Conservation (phyloP, 1,139 yeast genomes). For the Geotrichum citri-aurantii region DNA sequence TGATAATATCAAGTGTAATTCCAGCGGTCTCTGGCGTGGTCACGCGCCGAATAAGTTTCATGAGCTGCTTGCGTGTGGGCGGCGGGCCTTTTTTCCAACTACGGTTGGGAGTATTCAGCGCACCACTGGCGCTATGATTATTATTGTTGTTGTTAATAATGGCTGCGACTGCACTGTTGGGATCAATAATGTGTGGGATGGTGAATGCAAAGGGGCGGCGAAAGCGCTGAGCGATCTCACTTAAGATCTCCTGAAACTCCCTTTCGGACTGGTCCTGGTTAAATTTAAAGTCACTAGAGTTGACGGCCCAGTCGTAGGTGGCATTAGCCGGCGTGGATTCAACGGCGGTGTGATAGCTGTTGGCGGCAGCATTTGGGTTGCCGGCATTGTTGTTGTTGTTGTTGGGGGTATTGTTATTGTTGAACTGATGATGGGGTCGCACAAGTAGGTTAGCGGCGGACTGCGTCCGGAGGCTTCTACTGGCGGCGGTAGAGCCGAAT, state of each 20-base stretch:
- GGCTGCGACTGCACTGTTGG: background rate
- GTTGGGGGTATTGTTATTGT: too few relatives aligned
- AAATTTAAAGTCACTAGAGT: slow-evolving; percentile 1
- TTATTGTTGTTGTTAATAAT: slow-evolving; percentile 12
- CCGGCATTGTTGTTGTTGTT: slow-evolving; percentile 1
- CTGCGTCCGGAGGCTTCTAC: background rate
- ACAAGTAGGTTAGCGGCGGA: background rate
- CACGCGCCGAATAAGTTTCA: slow-evolving; percentile 14
- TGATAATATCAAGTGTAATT: slow-evolving; percentile 11
- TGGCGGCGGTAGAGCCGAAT: background rate
- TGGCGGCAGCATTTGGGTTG: background rate
- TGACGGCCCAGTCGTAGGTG: slow-evolving; percentile 15
- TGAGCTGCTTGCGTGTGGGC: slow-evolving; percentile 17
- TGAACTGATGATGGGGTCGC: background rate
- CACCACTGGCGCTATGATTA: slow-evolving; percentile 4
- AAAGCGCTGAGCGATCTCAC: slow-evolving; percentile 16
- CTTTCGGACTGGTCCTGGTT: slow-evolving; percentile 10
- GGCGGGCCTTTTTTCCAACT: slow-evolving; percentile 10
- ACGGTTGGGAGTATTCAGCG: slow-evolving; percentile 9
- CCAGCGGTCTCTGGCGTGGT: slow-evolving; percentile 11
- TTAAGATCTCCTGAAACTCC: slow-evolving; percentile 12
- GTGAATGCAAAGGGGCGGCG: slow-evolving; percentile 14
- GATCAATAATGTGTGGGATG: background rate
- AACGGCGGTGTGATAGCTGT: background rate
- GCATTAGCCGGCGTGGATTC: background rate